These are phyloP conservation scores for Macrocystidia cucumis DNA, from an alignment of 1,284 basidiomycete genomes.

Conservation along the genomic window DNA sequence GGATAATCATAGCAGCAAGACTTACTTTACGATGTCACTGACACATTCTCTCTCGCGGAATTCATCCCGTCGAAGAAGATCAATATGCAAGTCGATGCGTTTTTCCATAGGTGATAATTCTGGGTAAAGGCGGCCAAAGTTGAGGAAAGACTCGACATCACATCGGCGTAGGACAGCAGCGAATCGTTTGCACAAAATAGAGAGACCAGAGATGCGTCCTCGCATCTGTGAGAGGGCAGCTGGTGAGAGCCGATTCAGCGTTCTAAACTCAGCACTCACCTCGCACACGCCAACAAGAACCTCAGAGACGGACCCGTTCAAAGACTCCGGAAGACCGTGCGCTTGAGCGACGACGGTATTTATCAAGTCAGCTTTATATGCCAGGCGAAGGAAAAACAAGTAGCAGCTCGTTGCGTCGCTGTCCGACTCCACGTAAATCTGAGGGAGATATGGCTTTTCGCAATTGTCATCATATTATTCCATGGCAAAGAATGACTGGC, in stretches of 20 bases:
- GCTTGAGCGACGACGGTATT: constrained; percentile 73
- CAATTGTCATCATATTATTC: neutral
- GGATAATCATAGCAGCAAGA: constrained; percentile 8
- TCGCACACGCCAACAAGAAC: constrained; percentile 86
- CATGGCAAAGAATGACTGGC: neutral
- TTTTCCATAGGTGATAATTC: constrained; percentile 88
- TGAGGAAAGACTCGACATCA: constrained; percentile 77
- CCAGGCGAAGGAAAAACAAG: constrained; percentile 85
- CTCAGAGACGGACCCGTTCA: constrained; percentile 76
- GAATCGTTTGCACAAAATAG: constrained; percentile 82
- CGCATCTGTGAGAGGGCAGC: constrained; percentile 48
- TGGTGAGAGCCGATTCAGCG: neutral
- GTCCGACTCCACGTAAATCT: constrained; percentile 81
- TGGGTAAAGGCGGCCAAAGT: constrained; percentile 74
- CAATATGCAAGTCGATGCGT: constrained; percentile 87
- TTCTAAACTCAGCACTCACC: constrained; percentile 32
- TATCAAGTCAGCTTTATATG: constrained; percentile 80
- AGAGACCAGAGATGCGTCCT: constrained; percentile 71
- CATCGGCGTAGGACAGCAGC: constrained; percentile 73
- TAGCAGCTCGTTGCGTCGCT: constrained; percentile 82
- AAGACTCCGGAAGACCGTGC: constrained; percentile 76
- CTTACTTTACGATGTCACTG: constrained; percentile 79
- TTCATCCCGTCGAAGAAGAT: constrained; percentile 77
- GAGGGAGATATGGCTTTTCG: constrained; percentile 73
- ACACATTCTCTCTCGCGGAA: constrained; percentile 92